phyloP scores from a whole-genome alignment of 257 asterid genomes.

The Prunella vulgaris region DNA sequence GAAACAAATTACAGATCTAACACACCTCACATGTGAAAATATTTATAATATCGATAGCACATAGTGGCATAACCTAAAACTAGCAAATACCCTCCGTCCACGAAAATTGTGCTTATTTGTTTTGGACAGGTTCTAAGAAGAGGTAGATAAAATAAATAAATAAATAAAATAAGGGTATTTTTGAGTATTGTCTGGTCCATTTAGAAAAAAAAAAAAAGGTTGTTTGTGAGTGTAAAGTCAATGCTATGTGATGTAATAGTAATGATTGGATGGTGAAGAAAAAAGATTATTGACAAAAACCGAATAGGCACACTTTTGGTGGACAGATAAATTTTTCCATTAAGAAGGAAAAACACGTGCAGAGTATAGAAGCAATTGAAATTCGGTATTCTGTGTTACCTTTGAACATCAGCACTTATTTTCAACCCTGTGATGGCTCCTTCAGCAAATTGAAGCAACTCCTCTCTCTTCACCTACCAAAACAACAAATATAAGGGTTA shows the following conservation, averaged over 20 bases:
- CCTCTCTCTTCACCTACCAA: slow-evolving; percentile 88
- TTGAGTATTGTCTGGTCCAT: too few species aligned
- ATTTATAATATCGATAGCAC: not conserved
- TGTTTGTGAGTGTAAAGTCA: too few species aligned
- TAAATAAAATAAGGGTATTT: too few species aligned
- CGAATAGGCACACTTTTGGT: too few species aligned
- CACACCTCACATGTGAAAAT: slow-evolving; percentile 6
- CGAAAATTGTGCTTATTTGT: too few species aligned
- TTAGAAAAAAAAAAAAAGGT: too few species aligned
- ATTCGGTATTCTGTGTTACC: slow-evolving; percentile 39
- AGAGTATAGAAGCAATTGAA: slow-evolving; percentile 9
- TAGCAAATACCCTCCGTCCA: slow-evolving; percentile 2
- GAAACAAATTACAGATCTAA: not conserved
- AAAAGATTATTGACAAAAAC: too few species aligned
- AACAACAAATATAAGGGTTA: slow-evolving; percentile 21
- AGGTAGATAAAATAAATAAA: too few species aligned
- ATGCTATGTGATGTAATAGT: too few species aligned
- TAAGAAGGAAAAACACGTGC: not conserved
- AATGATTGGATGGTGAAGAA: too few species aligned
- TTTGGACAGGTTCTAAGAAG: too few species aligned
- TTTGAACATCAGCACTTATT: slow-evolving; percentile 71
- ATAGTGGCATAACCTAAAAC: not conserved
- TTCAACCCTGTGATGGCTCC: slow-evolving; percentile 95
- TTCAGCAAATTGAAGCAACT: slow-evolving; percentile 93
- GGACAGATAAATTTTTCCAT: too few species aligned